Evolutionary conservation across 306 rosid species (phyloP).

Genomic region (Prinsepia uniflora): DNA sequence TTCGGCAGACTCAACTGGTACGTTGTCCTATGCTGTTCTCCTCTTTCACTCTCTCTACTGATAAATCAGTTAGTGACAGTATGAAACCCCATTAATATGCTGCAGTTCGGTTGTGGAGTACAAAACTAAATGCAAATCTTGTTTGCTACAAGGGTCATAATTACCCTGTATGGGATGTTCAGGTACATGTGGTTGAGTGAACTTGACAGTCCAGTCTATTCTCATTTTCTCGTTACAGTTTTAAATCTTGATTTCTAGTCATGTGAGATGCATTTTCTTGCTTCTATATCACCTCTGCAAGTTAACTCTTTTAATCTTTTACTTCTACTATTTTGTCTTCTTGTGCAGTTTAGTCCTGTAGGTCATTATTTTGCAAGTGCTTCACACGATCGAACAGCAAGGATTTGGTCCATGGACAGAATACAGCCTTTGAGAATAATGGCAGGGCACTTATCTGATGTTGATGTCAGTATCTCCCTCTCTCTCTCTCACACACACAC

Average conservation of each 20-base stretch:
- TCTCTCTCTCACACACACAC: neutral
- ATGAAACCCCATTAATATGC: constrained; percentile 20
- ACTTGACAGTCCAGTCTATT: neutral
- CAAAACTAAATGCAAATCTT: constrained; percentile 76
- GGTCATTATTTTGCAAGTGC: constrained; percentile 97
- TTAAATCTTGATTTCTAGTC: neutral
- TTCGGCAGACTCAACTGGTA: constrained; percentile 89
- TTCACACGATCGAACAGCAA: constrained; percentile 96
- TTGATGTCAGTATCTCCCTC: constrained; percentile 68
- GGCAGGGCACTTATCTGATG: constrained; percentile 98
- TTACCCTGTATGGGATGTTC: constrained; percentile 99
- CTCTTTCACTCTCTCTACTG: constrained; percentile 12
- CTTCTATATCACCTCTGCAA: neutral
- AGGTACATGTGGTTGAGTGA: constrained; percentile 44
- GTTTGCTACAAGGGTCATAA: constrained; percentile 99
- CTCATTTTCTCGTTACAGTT: neutral
- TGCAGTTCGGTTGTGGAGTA: constrained; percentile 96
- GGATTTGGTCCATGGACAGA: constrained; percentile 95
- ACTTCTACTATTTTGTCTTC: constrained; percentile 17
- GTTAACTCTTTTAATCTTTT: neutral
- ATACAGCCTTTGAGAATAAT: constrained; percentile 87
- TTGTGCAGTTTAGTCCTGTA: constrained; percentile 85
- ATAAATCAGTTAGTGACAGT: neutral
- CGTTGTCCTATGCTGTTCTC: constrained; percentile 19
- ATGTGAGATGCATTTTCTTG: constrained; percentile 1